These are phyloP conservation scores for Rhizoclosmatium sp. DNA, from an alignment of 192 early-diverging fungal species.

Conservation along the genomic window DNA sequence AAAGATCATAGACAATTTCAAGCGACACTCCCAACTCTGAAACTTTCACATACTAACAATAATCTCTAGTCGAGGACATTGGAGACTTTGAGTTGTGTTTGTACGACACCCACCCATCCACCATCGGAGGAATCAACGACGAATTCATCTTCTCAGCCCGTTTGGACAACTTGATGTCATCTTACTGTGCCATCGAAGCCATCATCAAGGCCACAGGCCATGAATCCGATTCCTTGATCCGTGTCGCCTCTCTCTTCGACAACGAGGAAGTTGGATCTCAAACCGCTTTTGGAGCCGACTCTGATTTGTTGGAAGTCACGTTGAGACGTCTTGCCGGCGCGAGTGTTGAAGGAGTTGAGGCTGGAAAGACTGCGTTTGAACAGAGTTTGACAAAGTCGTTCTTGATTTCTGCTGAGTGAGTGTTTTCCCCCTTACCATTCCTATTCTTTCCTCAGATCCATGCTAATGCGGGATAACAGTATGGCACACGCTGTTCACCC, in stretches of 20 bases:
- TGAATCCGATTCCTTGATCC: constrained; percentile 71
- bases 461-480: constrained; percentile 52
- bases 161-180: constrained; percentile 96
- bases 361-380: constrained; percentile 71
- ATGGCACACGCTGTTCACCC: constrained; percentile 94
- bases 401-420: constrained; percentile 75
- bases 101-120: constrained; percentile 91
- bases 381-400: constrained; percentile 84
- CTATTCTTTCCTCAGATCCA: constrained; percentile 32
- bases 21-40: too few species aligned
- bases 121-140: constrained; percentile 88
- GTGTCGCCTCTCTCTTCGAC: constrained; percentile 92
- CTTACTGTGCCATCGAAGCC: constrained; percentile 85
- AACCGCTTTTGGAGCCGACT: constrained; percentile 94
- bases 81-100: constrained; percentile 97
- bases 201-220: constrained; percentile 52
- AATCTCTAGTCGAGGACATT: constrained; percentile 71
- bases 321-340: constrained; percentile 48
- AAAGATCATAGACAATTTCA: too few species aligned
- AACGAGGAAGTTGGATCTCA: constrained; percentile 97
- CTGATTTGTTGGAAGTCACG: constrained; percentile 71
- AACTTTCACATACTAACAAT: not conserved
- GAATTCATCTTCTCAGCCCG: constrained; percentile 96
- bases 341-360: constrained; percentile 47
- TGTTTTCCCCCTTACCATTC: not conserved